Base-by-base conservation (phyloP, 345 rosid species). In the Carallia brachiata region DNA sequence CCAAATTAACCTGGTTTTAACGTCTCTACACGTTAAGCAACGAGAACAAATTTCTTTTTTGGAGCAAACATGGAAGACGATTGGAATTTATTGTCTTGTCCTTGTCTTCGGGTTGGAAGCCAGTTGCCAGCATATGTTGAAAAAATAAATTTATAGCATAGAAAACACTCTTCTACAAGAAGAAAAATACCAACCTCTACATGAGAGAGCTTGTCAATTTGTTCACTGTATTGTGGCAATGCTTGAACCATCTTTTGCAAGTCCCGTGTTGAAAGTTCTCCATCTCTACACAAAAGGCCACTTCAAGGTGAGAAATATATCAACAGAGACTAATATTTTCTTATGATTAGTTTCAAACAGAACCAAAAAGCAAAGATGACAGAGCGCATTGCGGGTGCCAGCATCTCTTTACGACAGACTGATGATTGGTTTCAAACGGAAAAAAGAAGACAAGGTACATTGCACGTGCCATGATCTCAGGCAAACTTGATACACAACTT, bases 211-310 rank as follows among this genome's bases (percentile, higher is more conserved):
- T 96, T 96, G 83, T 96, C 99, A 77, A 96, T 96, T 80, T 96
- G 98, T 69, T 96, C 98, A 82, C 95, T 96, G 82, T 96, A 96
- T 66, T 96, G 99, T 32, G 99, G 97, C 84, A 96, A 85, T 17
- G 98, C 93, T 83, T 96, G 99, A 85, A 96, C 99, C 97, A 96
- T 96, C 86, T 92, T 88, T 81, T 92, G 98, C 80, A 96, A 81
- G 68, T 96, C 99, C 80, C 90, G 78, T 32, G 99, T 96, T 58
- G 99, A 90, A 76, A 92, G 85, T 74, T 96, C 99, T 68, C 96
- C 92, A 73, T 86, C 90, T 81, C 99, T 96, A 71, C 54, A 78
- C 48, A 80, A 67, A 17, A 68, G 27, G n/a, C 8, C 23, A 67
- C 31, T 52, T 66, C 19, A 52, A 66, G 67, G 70, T 77, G 44